Conservation (phyloP, 371 early-diverging fungal species). For the Saksenaea oblongispora region DNA sequence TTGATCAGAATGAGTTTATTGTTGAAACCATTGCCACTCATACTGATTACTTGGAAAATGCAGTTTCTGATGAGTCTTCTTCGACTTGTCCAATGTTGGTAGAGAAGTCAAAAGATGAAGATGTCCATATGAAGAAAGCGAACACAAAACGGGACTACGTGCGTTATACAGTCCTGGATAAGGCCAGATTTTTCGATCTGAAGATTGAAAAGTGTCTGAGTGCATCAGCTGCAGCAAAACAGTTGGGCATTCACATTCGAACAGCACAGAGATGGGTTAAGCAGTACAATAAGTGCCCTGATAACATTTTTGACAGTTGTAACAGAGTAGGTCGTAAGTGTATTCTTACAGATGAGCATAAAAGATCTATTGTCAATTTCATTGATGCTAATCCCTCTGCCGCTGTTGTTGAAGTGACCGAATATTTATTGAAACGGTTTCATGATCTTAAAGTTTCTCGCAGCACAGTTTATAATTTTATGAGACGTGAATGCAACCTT, state of each 20-base stretch:
- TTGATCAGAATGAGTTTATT: not conserved
- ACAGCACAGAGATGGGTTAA: constrained; percentile 17
- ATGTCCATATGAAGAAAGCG: constrained; percentile 19
- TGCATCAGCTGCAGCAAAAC: constrained; percentile 11
- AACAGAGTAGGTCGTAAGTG: constrained; percentile 10
- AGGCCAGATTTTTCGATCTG: constrained; percentile 15
- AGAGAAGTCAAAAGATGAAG: constrained; percentile 14
- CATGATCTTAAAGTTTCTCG: constrained; percentile 9
- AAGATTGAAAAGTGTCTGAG: constrained; percentile 18
- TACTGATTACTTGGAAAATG: not conserved
- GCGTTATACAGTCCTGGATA: constrained; percentile 15
- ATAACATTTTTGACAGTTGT: constrained; percentile 16
- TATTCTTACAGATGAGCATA: constrained; percentile 18
- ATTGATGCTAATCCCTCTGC: constrained; percentile 21
- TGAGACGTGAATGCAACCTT: constrained; percentile 17
- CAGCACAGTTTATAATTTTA: constrained; percentile 16
- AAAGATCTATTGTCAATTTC: constrained; percentile 8
- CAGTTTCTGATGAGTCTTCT: not conserved
- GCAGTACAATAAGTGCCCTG: constrained; percentile 10
- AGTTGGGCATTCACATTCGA: constrained; percentile 27
- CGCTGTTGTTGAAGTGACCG: constrained; percentile 10
- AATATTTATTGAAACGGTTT: constrained; percentile 11
- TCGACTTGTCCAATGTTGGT: too few species aligned
- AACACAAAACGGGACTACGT: constrained; percentile 19
- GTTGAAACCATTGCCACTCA: constrained; percentile 11